Evolutionary conservation across 176 grass and related monocot species (phyloP), one percentile per base, ranked within the genome.

Genomic region (Rhynchospora breviuscula): DNA sequence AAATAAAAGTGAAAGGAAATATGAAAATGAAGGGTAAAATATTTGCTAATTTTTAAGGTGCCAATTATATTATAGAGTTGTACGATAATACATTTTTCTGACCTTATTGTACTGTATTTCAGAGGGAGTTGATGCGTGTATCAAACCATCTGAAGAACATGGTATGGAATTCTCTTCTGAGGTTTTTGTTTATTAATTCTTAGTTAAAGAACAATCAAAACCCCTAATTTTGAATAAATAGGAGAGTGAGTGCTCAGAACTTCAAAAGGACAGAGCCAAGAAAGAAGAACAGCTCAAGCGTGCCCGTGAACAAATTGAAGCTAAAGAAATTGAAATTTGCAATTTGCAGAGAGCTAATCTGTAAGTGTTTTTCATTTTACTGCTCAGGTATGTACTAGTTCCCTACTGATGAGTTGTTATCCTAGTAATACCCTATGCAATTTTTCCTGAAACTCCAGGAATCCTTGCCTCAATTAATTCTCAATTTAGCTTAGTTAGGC

Each of bases 251-350:
- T 90, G 84, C 76, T 63, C 4, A 1, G 86, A 83, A 84, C 87
- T 98, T 52, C 91, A 84, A 67, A 91, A 67, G 81, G 92, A 94
- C 68, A 89, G 26, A 60, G 49, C 76, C 78, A 87, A 80, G 82
- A 94, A 91, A 90, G 89, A 98, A 43, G 29, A 78, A 47, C 85
- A 98, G 87, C 88, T 98, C 85, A 86, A 85, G 80, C n/a, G 18
- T 67, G 82, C 82, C 22, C 67, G 68, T 80, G 56, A 63, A 74
- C 72, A 82, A 75, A 85, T 90, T 29, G 81, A 80, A 76, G 87
- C 84, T 73, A 91, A 90, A 91, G 95, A 94, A 81, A 82, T 13
- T 10, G 95, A 94, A 25, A 93, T 98, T 54, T 63, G 78, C 31
- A 87, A 82, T 87, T 67, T 98, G 58, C 93, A 82, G 81, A 91